Evolutionary conservation across 2,329 filamentous ascomycete genomes (phyloP), one percentile per base, ranked within the genome.

Genomic region (Exophiala calicioides): DNA sequence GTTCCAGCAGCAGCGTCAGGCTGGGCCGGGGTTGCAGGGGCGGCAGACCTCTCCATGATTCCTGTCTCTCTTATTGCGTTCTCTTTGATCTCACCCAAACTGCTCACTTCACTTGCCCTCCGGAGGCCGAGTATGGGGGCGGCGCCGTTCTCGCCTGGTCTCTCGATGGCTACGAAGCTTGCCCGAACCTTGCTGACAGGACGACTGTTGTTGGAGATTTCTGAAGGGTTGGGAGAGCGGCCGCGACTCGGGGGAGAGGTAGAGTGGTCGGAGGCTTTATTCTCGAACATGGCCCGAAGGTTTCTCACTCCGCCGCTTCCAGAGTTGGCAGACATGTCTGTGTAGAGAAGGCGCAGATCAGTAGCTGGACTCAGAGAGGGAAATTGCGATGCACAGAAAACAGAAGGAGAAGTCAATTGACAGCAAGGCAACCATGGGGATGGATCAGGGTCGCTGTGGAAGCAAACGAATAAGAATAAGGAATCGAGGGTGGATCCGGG

Each of bases 201-300:
- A 60, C 84, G 75, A 23, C 81, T 54, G 67, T 66, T 47, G 48
- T 59, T 67, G 52, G 66, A 66, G 56, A 65, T 65, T 56, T 68
- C 67, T 26, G 69, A 69, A 19, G 62, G 64, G 45, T 76, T 80
- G 43, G 84, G 84, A 47, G 83, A 85, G 66, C 85, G 77, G 52
- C 85, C 86, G 71, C 85, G 77, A 55, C 85, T 84, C 12, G 82
- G 81, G 56, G 82, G 78, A 59, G 79, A 84, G 47, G 75, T 73
- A 57, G 81, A 60, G 34, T 56, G 81, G 53, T 74, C 73, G 58
- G 81, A 79, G 65, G 77, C 80, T 68, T 81, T 86, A 65, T 82
- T 81, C 74, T 90, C 86, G 66, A 90, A 90, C 78, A 87, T 88
- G 62, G 86, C 86, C 60, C 85, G 78, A 57, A 90, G 80, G 70